Evolutionary conservation across 139 green algal species (phyloP), one percentile per base, ranked within the genome.

Genomic region (Haematococcus lacustris): DNA sequence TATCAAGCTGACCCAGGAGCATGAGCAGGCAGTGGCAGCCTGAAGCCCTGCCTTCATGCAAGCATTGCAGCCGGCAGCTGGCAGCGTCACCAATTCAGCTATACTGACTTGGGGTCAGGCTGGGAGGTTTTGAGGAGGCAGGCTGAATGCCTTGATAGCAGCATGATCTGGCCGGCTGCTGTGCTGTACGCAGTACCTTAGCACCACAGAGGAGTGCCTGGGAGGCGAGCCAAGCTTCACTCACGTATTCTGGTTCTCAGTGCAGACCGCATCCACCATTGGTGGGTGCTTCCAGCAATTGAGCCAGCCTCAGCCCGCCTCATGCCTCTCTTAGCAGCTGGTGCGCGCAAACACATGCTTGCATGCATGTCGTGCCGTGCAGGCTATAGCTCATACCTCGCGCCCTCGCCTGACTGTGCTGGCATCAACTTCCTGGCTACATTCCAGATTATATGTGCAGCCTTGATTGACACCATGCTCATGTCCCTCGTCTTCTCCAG

Each of bases 401-500:
- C 73, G n/a, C 86, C 86, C 3, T 70, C 83, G 47, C 80, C 78
- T 28, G 70, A 88, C 70, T 91, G 86, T 74, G 34, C 51, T 32
- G 39, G 68, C 3, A 51, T 83, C 38, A 87, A 91, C 53, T 23
- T 86, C 37, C 37, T 83, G 1, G 68, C 91, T 62, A 83, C 81
- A 28, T 38, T 80, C 4, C 80, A 91, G 76, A 73, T 83, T 51
- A 83, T 90, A 39, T 64, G 61, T 17, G 80, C 78, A 23, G 50
- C 78, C 0, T 75, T 89, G 37, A 78, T 91, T 4, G 81, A 92
- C 77, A 88, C 83, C 66, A 78, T 71, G 62, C 82, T 92, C 76
- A 86, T 92, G 77, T 87, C 86, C 13, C 43, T 92, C 17, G 86
- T 92, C 30, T 92, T 85, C 71, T 80, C 87, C 9, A 66, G 80